Base-by-base conservation (phyloP, 805 yeast species). In the Priceomyces haplophilus region DNA sequence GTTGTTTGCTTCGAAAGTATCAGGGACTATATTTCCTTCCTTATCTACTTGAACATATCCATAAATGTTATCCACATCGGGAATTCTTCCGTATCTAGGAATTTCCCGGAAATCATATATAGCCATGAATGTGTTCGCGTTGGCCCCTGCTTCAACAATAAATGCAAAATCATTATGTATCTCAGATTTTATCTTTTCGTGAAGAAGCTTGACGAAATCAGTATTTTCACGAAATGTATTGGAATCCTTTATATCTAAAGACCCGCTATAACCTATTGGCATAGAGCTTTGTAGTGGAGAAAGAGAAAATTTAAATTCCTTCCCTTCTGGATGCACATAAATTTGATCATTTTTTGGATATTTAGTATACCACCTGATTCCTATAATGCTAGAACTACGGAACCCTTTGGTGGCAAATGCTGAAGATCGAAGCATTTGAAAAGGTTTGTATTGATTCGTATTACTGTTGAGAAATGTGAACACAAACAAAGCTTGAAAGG, bases 21-120 rank as follows among this genome's bases (percentile, higher is more conserved):
- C 74, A 1, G 69, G 68, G 1, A 79, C 64, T 45, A 87, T 83
- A 34, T 69, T 67, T 1, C 87, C 85, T 2, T 69, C 55, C 1
- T 48, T 59, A 48, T 76, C 76, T 2, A 86, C 84, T 48, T 74
- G 73, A 7, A 85, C 81, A 53, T 82, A 83, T 1, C 95, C 95
- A 40, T 80, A 68, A 1, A 80, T 79, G 51, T 83, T 85, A 47
- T 83, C 87, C 7, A 83, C 75, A 16, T 82, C 85, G 1, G 91
- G 88, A 11, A 74, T 76, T 49, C 93, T 69, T 25, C 83, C 83
- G 46, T 75, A 78, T 17, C 75, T 65, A 1, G 91, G 88, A 1
- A 79, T 72, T 37, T 73, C 77, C 45, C 93, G 70, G 47, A 82
- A 69, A 56, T 86, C 95, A 50, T 78, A 83, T 34, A 87, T 76